phyloP scores from a whole-genome alignment of 2,329 filamentous ascomycete species.

The Dothideomycetes sp. region DNA sequence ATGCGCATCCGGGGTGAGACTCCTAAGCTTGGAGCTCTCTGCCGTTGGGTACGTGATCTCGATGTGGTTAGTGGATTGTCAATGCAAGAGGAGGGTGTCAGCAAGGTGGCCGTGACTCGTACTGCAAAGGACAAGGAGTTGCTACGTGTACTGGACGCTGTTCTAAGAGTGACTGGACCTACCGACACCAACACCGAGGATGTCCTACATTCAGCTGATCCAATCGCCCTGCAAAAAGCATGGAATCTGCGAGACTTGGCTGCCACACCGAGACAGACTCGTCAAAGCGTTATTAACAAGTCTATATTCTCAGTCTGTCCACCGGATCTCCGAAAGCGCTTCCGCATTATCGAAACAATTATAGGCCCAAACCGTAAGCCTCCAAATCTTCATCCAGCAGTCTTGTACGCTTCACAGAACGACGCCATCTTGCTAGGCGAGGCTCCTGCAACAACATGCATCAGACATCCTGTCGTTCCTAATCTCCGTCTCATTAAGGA shows the following conservation, averaged over 20 bases:
- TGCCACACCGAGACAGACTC: constrained; percentile 36
- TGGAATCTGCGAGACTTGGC: constrained; percentile 50
- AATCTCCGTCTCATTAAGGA: constrained; percentile 51
- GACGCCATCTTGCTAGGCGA: constrained; percentile 46
- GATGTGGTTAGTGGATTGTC: constrained; percentile 60
- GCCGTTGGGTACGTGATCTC: constrained; percentile 63
- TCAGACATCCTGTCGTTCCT: constrained; percentile 54
- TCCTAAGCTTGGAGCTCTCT: constrained; percentile 59
- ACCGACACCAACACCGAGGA: constrained; percentile 42
- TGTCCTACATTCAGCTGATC: constrained; percentile 27
- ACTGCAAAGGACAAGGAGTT: constrained; percentile 45
- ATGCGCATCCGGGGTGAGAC: constrained; percentile 59
- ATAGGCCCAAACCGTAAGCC: constrained; percentile 54
- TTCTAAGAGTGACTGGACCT: constrained; percentile 54
- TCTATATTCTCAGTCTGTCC: constrained; percentile 41
- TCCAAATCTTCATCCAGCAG: constrained; percentile 57
- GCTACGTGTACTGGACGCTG: constrained; percentile 53
- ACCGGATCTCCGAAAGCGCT: constrained; percentile 30
- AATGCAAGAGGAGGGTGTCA: constrained; percentile 41
- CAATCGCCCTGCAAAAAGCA: constrained; percentile 49
- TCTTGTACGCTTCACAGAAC: constrained; percentile 53
- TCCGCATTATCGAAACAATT: constrained; percentile 54
- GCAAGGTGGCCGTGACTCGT: constrained; percentile 29
- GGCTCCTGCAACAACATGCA: constrained; percentile 41
- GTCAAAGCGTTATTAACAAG: constrained; percentile 51